Conservation (phyloP, 1,139 yeast species). For the Debaryomycetaceae sp. region DNA sequence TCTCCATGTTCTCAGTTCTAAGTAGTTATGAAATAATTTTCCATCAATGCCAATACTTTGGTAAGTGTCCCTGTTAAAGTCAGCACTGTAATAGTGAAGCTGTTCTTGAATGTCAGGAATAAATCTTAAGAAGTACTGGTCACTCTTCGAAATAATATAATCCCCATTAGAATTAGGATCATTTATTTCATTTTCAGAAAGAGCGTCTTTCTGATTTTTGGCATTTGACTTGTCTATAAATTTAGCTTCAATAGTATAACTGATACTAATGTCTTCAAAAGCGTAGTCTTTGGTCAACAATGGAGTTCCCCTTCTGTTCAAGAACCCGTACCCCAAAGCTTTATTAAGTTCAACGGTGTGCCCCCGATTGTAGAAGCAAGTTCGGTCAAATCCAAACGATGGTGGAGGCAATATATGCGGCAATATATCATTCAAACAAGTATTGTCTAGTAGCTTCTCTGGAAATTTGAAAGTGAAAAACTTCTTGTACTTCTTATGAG, state of each 20-base stretch:
- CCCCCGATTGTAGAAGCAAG: constrained; percentile 36
- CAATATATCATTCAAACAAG: constrained; percentile 51
- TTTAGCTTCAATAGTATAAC: constrained; percentile 43
- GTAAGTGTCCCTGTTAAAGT: constrained; percentile 24
- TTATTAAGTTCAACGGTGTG: constrained; percentile 35
- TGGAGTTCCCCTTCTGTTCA: constrained; percentile 42
- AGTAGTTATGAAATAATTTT: constrained; percentile 25
- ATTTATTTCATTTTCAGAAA: constrained; percentile 38
- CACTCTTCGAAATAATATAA: constrained; percentile 35
- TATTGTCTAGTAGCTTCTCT: constrained; percentile 49
- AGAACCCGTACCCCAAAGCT: constrained; percentile 43
- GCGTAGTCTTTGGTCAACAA: constrained; percentile 39
- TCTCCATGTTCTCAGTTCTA: constrained; percentile 32
- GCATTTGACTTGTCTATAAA: constrained; percentile 38
- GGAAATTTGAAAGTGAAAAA: constrained; percentile 66
- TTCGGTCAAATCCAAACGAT: constrained; percentile 55
- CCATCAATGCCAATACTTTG: constrained; percentile 35
- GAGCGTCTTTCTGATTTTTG: constrained; percentile 21
- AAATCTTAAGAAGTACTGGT: constrained; percentile 40
- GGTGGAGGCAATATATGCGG: constrained; percentile 64
- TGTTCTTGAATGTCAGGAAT: constrained; percentile 37
- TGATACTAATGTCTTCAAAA: constrained; percentile 40
- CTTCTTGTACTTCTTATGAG: constrained; percentile 54
- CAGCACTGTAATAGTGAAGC: constrained; percentile 25
- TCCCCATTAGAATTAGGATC: constrained; percentile 31